Evolutionary conservation across 371 early-diverging fungal species (phyloP).

Genomic region (Lichtheimia ramosa): DNA sequence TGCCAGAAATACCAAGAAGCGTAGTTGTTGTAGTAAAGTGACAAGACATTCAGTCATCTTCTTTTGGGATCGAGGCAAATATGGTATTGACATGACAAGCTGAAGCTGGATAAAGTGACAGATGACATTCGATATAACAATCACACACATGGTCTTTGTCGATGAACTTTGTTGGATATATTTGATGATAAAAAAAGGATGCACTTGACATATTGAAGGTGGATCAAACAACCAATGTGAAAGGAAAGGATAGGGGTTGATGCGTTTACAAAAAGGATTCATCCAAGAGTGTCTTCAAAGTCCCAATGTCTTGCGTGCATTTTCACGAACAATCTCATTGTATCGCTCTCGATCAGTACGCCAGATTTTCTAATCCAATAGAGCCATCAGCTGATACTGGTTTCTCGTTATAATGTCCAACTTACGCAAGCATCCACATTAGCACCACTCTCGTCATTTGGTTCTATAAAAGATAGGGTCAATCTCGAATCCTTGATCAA

Average conservation of each 20-base stretch:
- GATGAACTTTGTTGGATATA: too few species aligned
- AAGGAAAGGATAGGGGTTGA: too few species aligned
- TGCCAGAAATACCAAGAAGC: too few species aligned
- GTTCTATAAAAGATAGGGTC: constrained; percentile 56
- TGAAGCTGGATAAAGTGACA: too few species aligned
- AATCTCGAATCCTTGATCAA: not conserved
- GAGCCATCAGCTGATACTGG: not conserved
- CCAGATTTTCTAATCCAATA: constrained; percentile 77
- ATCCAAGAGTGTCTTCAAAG: constrained; percentile 13
- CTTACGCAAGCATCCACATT: constrained; percentile 97
- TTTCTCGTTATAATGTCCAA: not conserved
- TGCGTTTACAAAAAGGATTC: too few species aligned
- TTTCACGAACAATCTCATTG: constrained; percentile 77
- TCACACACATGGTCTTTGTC: too few species aligned
- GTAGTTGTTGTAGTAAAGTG: too few species aligned
- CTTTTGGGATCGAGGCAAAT: too few species aligned
- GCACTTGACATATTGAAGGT: not conserved
- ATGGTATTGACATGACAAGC: too few species aligned
- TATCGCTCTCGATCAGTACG: constrained; percentile 82
- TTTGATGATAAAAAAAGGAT: not conserved
- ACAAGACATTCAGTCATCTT: too few species aligned
- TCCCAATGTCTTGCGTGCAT: constrained; percentile 73
- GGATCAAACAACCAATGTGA: not conserved
- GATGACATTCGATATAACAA: too few species aligned
- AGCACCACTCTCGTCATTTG: constrained; percentile 98